Conservation (phyloP, 768 basidiomycete species). For the Flagelloscypha sp. region DNA sequence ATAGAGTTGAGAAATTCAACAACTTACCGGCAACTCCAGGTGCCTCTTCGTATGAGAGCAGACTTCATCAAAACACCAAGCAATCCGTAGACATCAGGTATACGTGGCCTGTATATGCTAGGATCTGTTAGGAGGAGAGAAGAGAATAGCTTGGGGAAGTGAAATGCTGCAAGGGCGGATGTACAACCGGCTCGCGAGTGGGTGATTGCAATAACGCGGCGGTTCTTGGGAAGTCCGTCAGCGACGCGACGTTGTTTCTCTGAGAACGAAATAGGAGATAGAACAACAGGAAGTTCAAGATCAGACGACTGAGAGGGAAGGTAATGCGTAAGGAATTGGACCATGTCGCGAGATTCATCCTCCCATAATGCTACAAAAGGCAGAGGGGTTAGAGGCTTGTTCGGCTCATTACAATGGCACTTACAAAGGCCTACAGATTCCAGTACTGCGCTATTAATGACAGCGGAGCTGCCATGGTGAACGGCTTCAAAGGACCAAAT, state of each 20-base stretch:
- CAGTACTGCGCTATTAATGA: slow-evolving; percentile 54
- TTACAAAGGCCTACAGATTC: slow-evolving; percentile 41
- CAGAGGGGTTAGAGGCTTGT: too few relatives aligned
- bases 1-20: neutral
- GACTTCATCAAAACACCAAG: too few relatives aligned
- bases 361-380: slow-evolving; percentile 65
- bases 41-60: slow-evolving; percentile 50
- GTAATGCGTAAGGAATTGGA: slow-evolving; percentile 65
- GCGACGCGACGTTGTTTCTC: slow-evolving; percentile 35
- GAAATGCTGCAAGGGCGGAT: slow-evolving; percentile 56
- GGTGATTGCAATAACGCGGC: slow-evolving; percentile 62
- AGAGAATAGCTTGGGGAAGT: slow-evolving; percentile 58
- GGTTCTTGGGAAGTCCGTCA: slow-evolving; percentile 40
- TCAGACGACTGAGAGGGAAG: slow-evolving; percentile 38
- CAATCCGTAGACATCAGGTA: slow-evolving; percentile 6
- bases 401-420: slow-evolving; percentile 4
- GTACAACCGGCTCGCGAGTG: slow-evolving; percentile 83
- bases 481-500: slow-evolving; percentile 81
- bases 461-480: slow-evolving; percentile 78
- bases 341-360: slow-evolving; percentile 69
- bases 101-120: slow-evolving; percentile 39
- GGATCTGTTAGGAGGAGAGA: slow-evolving; percentile 75
- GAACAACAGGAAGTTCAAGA: slow-evolving; percentile 39
- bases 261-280: slow-evolving; percentile 36
- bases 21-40: slow-evolving; percentile 54